Conservation (phyloP, 2,329 filamentous ascomycete species). For the Alternaria sp. region DNA sequence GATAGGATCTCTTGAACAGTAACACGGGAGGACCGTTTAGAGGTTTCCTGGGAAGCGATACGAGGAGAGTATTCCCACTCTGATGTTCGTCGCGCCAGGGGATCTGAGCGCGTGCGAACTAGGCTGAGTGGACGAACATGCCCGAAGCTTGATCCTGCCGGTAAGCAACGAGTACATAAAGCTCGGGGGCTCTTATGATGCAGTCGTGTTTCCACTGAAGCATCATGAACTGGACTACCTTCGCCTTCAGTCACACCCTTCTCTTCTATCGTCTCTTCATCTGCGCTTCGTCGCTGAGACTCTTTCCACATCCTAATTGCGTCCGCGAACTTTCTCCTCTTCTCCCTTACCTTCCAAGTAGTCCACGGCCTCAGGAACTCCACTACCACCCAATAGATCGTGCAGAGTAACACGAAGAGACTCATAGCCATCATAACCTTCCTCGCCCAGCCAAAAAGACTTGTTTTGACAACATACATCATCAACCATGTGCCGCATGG, state of each 20-base stretch:
- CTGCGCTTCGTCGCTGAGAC: not conserved
- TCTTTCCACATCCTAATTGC: conserved; percentile 12
- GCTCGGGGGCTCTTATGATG: not conserved
- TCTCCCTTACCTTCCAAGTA: conserved; percentile 6
- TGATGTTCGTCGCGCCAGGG: not conserved
- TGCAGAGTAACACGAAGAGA: conserved; percentile 13
- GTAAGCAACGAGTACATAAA: not conserved
- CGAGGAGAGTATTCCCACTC: not conserved
- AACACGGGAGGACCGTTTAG: not conserved
- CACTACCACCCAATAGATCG: not conserved
- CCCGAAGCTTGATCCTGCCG: not conserved
- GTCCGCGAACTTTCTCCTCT: conserved; percentile 10
- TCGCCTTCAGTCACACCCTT: not conserved
- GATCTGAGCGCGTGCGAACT: not conserved
- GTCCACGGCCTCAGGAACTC: conserved; percentile 12
- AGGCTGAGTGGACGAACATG: not conserved
- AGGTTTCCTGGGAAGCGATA: not conserved
- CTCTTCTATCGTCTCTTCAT: not conserved
- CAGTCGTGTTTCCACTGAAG: not conserved
- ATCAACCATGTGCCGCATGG: conserved; percentile 26
- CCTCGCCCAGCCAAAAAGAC: conserved; percentile 8
- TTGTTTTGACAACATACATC: conserved; percentile 28
- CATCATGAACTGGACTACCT: not conserved
- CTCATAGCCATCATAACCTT: conserved; percentile 27
- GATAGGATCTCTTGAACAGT: not conserved